A percentile compares a stretch with the other conserved stretches of the same genome.
Evolutionary conservation across 768 basidiomycete species (phyloP).

Genomic region (Termitomyces sp.): DNA sequence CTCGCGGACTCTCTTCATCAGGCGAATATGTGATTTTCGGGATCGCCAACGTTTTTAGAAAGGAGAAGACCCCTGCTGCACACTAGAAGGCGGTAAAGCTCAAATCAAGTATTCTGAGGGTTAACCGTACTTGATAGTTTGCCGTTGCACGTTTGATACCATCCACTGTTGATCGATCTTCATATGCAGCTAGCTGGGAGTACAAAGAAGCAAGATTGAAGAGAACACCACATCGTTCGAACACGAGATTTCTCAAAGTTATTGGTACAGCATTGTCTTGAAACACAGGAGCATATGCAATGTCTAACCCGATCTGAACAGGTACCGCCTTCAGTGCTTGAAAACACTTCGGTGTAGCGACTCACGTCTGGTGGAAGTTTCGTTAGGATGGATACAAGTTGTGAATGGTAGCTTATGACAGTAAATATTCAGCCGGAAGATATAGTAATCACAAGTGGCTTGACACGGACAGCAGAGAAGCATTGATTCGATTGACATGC

Average conservation of each 20-base stretch:
- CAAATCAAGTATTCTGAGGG: not conserved
- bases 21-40: slow-evolving; percentile 47
- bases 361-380: slow-evolving; percentile 81
- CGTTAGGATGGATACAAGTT: slow-evolving; percentile 76
- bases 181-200: slow-evolving; percentile 69
- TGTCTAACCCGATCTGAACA: slow-evolving; percentile 61
- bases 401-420: slow-evolving; percentile 79
- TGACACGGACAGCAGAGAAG: slow-evolving; percentile 53
- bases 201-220: slow-evolving; percentile 89
- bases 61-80: slow-evolving; percentile 71
- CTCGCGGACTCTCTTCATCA: slow-evolving; percentile 54
- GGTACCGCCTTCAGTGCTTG: not conserved
- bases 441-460: not conserved
- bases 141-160: slow-evolving; percentile 79
- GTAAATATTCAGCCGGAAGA: slow-evolving; percentile 6
- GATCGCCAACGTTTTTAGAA: slow-evolving; percentile 49
- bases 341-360: not conserved
- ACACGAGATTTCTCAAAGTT: slow-evolving; percentile 69
- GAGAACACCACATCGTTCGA: slow-evolving; percentile 74
- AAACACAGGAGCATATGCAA: slow-evolving; percentile 76
- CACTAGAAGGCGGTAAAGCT: slow-evolving; percentile 32
- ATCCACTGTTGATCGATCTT: slow-evolving; percentile 69
- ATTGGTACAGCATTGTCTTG: slow-evolving; percentile 52
- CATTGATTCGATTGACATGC: slow-evolving; percentile 53
- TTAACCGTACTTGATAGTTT: slow-evolving; percentile 58